Base-by-base conservation (phyloP, 495 filamentous ascomycete genomes). In the Aspergillus incahuasiensis region DNA sequence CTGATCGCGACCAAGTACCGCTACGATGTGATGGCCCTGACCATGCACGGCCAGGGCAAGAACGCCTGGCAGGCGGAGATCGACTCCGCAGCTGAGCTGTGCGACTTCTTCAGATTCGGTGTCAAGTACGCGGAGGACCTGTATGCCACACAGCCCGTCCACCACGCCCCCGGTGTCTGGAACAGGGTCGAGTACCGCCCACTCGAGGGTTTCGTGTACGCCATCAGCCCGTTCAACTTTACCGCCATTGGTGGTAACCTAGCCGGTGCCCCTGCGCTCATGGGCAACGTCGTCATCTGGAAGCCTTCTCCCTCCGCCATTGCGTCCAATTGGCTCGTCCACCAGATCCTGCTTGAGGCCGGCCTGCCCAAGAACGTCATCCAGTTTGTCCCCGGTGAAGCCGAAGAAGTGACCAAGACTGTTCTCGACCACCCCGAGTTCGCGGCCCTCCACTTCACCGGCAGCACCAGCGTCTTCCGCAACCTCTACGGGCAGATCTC, bases 41-140 rank as follows among this genome's bases (percentile, higher is more conserved):
- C 91, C 7, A 95, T 97, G 81, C 78, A 95, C 20, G 91, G 91
- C 28, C 91, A 97, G 70, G 91, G 91, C 58, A 97, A 97, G 80
- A 96, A 95, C 70, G 88, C 88, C 21, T 96, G 90, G 90, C 91
- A 97, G 69, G 91, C 91, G 18, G 91, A 97, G 81, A 95, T 97
- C 60, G 91, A 97, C 71, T 84, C 92, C 21, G 92, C 92, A 4
- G 92, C 92, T 2, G 92, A 97, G 77, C 73, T 95, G 40, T 84
- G 81, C 60, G 92, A 97, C 69, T 97, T 97, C 75, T 79, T 97
- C 62, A 80, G 88, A 56, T 76, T 95, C 74, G 91, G 89, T 60
- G 90, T 94, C 35, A 84, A 89, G 64, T 95, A 90, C 65, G 90
- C 90, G 18, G 87, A 95, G 72, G 87, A 95, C 63, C 65, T 95